A percentile compares a stretch with the other conserved stretches of the same genome.
These are phyloP conservation scores for Aotearoamyces nothofagi DNA, from an alignment of 2,329 filamentous ascomycete genomes.

Conservation along the genomic window DNA sequence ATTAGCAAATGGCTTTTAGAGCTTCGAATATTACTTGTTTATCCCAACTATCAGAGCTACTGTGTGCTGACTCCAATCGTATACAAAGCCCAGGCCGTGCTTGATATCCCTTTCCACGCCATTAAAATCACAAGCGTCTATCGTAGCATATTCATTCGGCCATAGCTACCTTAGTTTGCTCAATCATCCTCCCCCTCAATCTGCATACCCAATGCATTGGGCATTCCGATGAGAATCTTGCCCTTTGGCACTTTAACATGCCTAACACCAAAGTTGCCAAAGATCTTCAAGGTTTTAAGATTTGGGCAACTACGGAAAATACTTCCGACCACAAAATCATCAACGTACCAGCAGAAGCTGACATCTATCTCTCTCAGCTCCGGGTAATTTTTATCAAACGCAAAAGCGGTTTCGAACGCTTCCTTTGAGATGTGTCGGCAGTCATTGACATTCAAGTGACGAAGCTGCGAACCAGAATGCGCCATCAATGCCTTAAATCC, in stretches of 20 bases:
- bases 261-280: constrained; percentile 49
- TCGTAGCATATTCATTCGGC: too few species aligned
- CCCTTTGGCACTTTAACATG: constrained; percentile 36
- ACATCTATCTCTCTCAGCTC: constrained; percentile 59
- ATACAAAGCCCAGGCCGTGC: too few species aligned
- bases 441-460: constrained; percentile 61
- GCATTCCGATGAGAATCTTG: constrained; percentile 40
- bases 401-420: constrained; percentile 64
- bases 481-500: constrained; percentile 73
- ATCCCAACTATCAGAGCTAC: too few species aligned
- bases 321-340: constrained; percentile 45
- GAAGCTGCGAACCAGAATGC: constrained; percentile 57
- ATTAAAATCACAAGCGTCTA: too few species aligned
- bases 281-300: constrained; percentile 42
- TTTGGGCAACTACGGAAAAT: constrained; percentile 51
- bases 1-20: too few species aligned
- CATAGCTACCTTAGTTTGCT: neutral
- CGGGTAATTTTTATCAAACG: constrained; percentile 43
- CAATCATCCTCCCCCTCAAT: constrained; percentile 29
- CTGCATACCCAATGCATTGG: constrained; percentile 44
- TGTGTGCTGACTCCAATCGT: too few species aligned
- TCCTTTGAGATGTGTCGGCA: constrained; percentile 66
- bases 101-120: too few species aligned
- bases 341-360: constrained; percentile 57
- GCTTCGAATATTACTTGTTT: too few species aligned